These are phyloP conservation scores for Mollisiaceae sp. DNA, from an alignment of 2,329 filamentous ascomycete species.

Conservation along the genomic window DNA sequence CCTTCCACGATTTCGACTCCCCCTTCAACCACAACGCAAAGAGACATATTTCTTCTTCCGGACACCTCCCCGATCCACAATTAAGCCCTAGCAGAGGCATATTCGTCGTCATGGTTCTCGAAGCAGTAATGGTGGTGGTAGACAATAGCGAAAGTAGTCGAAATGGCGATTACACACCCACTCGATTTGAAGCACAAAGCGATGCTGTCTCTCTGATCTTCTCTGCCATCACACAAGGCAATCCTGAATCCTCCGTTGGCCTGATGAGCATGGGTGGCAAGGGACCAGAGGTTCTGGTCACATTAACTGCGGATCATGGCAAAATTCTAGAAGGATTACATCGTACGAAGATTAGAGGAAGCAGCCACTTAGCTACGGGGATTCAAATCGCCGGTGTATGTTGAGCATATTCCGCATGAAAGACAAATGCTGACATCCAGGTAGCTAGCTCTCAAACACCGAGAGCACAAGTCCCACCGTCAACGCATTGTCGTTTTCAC, in stretches of 20 bases:
- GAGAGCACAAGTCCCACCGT: slow-evolving; percentile 95
- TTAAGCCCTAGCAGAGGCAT: slow-evolving; percentile 26
- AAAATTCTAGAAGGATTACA: slow-evolving; percentile 93
- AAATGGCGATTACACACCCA: slow-evolving; percentile 92
- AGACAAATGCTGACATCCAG: slow-evolving; percentile 30
- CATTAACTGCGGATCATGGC: slow-evolving; percentile 93
- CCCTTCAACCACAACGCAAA: background rate
- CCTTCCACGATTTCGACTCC: slow-evolving; percentile 4
- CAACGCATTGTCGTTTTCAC: slow-evolving; percentile 97
- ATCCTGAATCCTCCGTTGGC: slow-evolving; percentile 95
- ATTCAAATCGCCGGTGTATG: slow-evolving; percentile 94
- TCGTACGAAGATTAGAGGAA: slow-evolving; percentile 87
- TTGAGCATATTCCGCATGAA: slow-evolving; percentile 19
- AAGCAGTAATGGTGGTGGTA: slow-evolving; percentile 99
- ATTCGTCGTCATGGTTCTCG: slow-evolving; percentile 82
- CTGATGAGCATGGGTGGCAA: slow-evolving; percentile 99
- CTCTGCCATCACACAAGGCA: slow-evolving; percentile 91
- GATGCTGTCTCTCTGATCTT: slow-evolving; percentile 96
- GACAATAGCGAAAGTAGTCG: slow-evolving; percentile 99
- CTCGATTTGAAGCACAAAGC: slow-evolving; percentile 93
- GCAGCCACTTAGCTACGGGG: slow-evolving; percentile 85
- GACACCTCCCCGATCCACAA: too few relatives aligned
- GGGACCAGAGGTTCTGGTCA: slow-evolving; percentile 96
- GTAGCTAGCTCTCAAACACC: slow-evolving; percentile 94
- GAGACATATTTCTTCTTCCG: slow-evolving; percentile 3